Evolutionary conservation across 2,329 filamentous ascomycete genomes (phyloP).

Genomic region (Botrytis medusae): DNA sequence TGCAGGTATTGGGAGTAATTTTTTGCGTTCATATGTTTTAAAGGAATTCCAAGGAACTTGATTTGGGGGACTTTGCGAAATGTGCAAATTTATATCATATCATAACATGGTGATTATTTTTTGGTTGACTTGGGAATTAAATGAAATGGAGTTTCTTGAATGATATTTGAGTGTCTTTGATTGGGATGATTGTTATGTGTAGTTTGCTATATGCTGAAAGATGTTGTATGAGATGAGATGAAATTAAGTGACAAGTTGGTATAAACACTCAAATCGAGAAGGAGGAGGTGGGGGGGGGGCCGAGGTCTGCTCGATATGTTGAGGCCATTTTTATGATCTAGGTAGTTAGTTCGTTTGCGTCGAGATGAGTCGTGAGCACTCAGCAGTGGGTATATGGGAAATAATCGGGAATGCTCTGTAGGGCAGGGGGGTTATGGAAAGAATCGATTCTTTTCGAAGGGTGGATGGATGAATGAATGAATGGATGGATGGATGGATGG

Average conservation of each 20-base stretch:
- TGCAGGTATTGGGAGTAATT: neutral
- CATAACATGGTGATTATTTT: neutral
- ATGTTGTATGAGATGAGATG: neutral
- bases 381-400: no score
- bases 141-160: neutral
- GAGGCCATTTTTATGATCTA: no score
- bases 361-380: no score
- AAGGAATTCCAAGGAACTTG: neutral
- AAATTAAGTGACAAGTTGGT: neutral
- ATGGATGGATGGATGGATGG: no score
- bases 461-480: no score
- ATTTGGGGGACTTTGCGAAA: neutral
- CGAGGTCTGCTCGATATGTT: no score
- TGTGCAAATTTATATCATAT: neutral
- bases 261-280: no score
- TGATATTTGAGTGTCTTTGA: neutral
- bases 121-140: neutral
- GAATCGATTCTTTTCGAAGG: no score
- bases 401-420: no score
- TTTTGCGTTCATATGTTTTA: conserved; percentile 9
- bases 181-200: neutral
- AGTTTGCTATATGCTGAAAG: neutral
- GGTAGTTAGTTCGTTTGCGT: no score
- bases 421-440: no score
- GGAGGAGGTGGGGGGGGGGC: no score